These are phyloP conservation scores for Claviceps citrina DNA, from an alignment of 2,329 filamentous ascomycete species.

Conservation along the genomic window DNA sequence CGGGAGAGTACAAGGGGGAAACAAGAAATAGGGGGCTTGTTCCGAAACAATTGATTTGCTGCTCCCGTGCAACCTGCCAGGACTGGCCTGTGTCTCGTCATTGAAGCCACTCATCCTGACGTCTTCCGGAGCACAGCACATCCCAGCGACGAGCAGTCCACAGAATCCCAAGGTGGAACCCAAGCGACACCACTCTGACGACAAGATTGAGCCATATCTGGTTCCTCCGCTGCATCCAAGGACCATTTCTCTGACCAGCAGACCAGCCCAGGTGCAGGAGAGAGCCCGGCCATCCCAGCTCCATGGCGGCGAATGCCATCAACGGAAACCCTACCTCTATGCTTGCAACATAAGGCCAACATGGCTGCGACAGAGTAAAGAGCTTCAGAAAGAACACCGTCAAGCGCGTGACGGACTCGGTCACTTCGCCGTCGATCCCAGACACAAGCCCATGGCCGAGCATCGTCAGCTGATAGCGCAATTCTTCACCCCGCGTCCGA, in stretches of 20 bases:
- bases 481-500: constrained; percentile 18
- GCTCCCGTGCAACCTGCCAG: background rate
- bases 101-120: constrained; percentile 15
- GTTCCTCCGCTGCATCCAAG: background rate
- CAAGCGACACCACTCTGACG: constrained; percentile 17
- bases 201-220: constrained; percentile 11
- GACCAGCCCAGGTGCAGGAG: constrained; percentile 3
- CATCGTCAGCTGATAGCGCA: constrained; percentile 21
- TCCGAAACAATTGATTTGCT: no score
- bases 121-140: constrained; percentile 17
- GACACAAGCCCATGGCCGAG: constrained; percentile 17
- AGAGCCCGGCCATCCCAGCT: constrained; percentile 32
- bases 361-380: constrained; percentile 47
- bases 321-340: constrained; percentile 51
- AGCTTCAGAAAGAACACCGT: constrained; percentile 55
- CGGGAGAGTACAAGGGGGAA: no score
- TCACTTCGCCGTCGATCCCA: constrained; percentile 15
- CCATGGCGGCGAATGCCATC: constrained; percentile 51
- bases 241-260: background rate
- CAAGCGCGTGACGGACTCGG: constrained; percentile 31
- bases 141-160: constrained; percentile 21
- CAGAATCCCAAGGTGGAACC: constrained; percentile 19
- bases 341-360: constrained; percentile 55
- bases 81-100: constrained; percentile 12
- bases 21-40: no score